Percentiles rank a stretch among this genome's conserved stretches.
Evolutionary conservation across 2,329 filamentous ascomycete genomes (phyloP).

Genomic region (Ceratocystis cubensis): DNA sequence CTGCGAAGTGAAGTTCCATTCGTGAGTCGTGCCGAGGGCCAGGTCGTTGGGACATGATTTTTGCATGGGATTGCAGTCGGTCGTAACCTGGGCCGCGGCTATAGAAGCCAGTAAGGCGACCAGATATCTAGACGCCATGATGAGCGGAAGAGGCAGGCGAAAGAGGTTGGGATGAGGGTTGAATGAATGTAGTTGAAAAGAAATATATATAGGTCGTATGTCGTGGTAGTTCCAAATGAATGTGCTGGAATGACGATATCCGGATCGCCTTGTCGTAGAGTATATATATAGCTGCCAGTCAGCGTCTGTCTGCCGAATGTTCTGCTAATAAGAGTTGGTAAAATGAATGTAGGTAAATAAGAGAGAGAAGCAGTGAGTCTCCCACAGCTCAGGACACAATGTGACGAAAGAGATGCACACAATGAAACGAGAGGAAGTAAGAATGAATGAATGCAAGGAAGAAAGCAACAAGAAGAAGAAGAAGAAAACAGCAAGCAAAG

Average conservation of each 20-base stretch:
- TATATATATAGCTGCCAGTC: not conserved
- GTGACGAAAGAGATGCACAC: not conserved
- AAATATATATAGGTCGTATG: not conserved
- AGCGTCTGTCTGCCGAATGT: not conserved
- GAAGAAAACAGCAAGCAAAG: not conserved
- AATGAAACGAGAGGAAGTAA: not conserved
- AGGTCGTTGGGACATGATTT: conserved; percentile 56
- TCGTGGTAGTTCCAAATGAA: not conserved
- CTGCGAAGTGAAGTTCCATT: conserved; percentile 51
- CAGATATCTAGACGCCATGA: not conserved
- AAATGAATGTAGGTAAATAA: not conserved
- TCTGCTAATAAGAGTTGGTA: not conserved
- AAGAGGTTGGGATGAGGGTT: not conserved
- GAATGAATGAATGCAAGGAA: not conserved
- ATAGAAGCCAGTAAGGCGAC: conserved; percentile 27
- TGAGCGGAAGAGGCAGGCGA: not conserved
- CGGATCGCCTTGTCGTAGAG: not conserved
- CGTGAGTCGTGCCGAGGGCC: conserved; percentile 53
- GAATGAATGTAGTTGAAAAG: not conserved
- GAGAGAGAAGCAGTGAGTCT: conserved; percentile 13
- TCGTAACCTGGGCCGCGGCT: conserved; percentile 58
- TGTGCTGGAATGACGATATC: conserved; percentile 1
- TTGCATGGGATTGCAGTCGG: conserved; percentile 65
- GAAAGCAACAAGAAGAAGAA: not conserved
- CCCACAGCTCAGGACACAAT: not conserved